Percentiles rank a stretch among this genome's conserved stretches.
phyloP scores from a whole-genome alignment of 1,139 yeast species.

The Groenewaldozyma sp. region DNA sequence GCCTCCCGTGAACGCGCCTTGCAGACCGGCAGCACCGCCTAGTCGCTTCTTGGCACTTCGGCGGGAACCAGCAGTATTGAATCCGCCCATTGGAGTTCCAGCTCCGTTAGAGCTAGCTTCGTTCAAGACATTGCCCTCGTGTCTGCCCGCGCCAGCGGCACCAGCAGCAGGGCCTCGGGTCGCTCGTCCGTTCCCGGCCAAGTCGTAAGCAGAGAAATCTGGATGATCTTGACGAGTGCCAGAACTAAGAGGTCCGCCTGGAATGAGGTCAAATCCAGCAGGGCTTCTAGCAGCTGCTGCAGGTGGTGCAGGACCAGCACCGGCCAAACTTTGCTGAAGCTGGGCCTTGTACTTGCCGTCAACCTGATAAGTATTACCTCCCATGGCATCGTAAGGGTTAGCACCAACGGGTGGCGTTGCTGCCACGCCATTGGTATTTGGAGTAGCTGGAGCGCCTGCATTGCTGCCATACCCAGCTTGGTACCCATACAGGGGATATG shows the following conservation, averaged over 20 bases:
- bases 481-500: not conserved
- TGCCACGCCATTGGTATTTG: no score
- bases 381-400: not conserved
- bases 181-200: not conserved
- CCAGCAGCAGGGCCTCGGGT: not conserved
- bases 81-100: not conserved
- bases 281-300: not conserved
- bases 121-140: no score
- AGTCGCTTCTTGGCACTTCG: not conserved
- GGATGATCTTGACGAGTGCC: no score
- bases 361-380: not conserved
- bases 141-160: conserved; percentile 1
- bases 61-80: not conserved
- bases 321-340: not conserved
- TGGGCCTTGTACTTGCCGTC: not conserved
- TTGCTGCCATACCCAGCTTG: not conserved
- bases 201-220: not conserved
- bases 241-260: not conserved
- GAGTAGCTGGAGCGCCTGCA: not conserved
- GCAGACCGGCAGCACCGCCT: no score
- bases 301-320: no score
- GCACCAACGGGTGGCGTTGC: no score
- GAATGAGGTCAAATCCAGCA: not conserved
- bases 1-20: no score
- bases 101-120: not conserved